Percentiles rank a stretch among this genome's conserved stretches.
These are phyloP conservation scores for Saturnispora serradocipensis DNA, from an alignment of 805 yeast species.

Conservation along the genomic window DNA sequence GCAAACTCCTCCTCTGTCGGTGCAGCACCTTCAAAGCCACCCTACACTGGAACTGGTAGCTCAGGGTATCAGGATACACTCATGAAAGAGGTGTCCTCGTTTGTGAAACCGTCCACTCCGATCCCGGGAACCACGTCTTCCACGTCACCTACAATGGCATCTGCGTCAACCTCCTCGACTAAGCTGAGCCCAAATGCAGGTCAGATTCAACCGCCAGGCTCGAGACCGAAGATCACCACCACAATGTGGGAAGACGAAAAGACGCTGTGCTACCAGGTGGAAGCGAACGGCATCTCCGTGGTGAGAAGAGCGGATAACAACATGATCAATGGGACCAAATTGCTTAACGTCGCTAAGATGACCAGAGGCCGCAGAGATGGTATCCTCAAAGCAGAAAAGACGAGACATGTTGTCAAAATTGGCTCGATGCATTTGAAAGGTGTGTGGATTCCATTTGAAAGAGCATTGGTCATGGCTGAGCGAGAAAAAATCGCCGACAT, in stretches of 20 bases:
- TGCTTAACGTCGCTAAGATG: conserved; percentile 63
- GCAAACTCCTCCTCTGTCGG: conserved; percentile 9
- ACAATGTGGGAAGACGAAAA: conserved; percentile 74
- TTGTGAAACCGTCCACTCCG: neutral
- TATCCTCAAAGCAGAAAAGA: conserved; percentile 55
- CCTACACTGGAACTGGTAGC: neutral
- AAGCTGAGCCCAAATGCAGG: conserved; percentile 28
- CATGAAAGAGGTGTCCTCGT: neutral
- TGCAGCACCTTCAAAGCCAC: neutral
- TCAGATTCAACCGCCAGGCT: conserved; percentile 32
- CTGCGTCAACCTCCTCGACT: neutral
- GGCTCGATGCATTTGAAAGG: conserved; percentile 73
- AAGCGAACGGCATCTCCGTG: conserved; percentile 57
- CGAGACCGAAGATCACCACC: conserved; percentile 54
- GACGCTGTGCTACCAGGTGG: conserved; percentile 64
- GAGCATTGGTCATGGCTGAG: conserved; percentile 62
- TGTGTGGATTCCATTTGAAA: conserved; percentile 68
- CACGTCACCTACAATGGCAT: neutral
- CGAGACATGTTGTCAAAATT: conserved; percentile 60
- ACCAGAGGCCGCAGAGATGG: conserved; percentile 69
- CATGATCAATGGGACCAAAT: conserved; percentile 64
- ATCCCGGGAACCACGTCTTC: neutral
- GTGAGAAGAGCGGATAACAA: conserved; percentile 64
- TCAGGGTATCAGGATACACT: neutral
- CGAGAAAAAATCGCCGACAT: conserved; percentile 54